phyloP scores from a whole-genome alignment of 1,139 yeast species.

The Kurtzmaniella quercitrusa region DNA sequence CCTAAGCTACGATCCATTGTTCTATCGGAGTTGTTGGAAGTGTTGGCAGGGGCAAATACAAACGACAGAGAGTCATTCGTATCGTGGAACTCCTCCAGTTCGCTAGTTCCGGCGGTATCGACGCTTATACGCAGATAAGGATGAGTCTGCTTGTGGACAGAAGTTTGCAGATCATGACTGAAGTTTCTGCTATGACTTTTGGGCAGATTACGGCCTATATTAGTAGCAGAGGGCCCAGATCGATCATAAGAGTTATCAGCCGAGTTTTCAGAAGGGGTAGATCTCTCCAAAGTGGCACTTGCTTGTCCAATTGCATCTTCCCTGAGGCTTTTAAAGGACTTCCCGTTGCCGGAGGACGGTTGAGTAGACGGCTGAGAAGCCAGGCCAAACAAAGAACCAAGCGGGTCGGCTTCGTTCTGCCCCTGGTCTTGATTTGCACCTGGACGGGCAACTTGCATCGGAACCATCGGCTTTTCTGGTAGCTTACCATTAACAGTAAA shows the following conservation, averaged over 20 bases:
- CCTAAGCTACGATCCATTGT: conserved; percentile 7
- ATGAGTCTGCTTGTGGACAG: conserved; percentile 7
- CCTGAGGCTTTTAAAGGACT: not conserved
- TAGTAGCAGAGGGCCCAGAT: not conserved
- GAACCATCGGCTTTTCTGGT: conserved; percentile 41
- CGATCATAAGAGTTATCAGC: not conserved
- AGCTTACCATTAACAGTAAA: conserved; percentile 42
- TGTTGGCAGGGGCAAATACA: conserved; percentile 2
- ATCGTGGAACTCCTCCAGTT: conserved; percentile 1
- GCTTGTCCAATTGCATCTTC: not conserved
- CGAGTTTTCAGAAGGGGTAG: not conserved
- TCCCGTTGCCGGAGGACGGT: not conserved
- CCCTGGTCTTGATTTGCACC: conserved; percentile 5
- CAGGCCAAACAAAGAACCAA: not conserved
- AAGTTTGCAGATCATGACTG: not conserved
- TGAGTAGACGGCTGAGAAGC: not conserved
- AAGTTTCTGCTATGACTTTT: conserved; percentile 2
- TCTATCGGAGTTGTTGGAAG: conserved; percentile 9
- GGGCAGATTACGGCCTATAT: not conserved
- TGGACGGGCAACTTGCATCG: conserved; percentile 3
- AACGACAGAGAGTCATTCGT: conserved; percentile 1
- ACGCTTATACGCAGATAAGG: conserved; percentile 14
- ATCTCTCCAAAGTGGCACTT: not conserved
- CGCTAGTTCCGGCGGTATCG: conserved; percentile 3
- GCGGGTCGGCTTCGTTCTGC: conserved; percentile 1